Percentiles rank a stretch among this genome's conserved stretches.
phyloP scores from a whole-genome alignment of 495 filamentous ascomycete genomes.

The Saxispiralis lemnorum region DNA sequence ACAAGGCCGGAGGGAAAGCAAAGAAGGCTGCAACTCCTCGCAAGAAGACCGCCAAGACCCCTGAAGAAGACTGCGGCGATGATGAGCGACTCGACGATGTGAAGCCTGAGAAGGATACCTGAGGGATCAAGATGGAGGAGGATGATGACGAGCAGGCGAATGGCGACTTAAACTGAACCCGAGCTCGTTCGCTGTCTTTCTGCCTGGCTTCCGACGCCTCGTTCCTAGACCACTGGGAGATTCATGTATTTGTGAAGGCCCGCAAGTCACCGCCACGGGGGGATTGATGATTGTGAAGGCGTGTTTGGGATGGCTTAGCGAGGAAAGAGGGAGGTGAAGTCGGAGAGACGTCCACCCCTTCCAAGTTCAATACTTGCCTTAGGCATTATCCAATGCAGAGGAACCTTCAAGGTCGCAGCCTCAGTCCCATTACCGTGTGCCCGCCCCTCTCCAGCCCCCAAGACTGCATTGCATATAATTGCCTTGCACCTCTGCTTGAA shows the following conservation, averaged over 20 bases:
- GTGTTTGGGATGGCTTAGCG: too few species aligned
- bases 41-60: conserved; percentile 6
- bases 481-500: neutral
- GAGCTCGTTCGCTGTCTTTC: too few species aligned
- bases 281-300: too few species aligned
- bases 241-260: too few species aligned
- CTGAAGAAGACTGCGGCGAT: neutral
- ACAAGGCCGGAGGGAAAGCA: conserved; percentile 4
- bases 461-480: neutral
- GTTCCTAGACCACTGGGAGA: too few species aligned
- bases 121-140: neutral
- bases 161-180: too few species aligned
- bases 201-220: too few species aligned
- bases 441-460: too few species aligned
- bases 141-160: neutral
- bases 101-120: neutral
- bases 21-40: conserved; percentile 11
- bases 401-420: too few species aligned
- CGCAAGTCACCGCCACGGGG: too few species aligned
- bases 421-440: neutral
- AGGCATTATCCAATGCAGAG: neutral
- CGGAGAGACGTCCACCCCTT: too few species aligned
- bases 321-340: neutral
- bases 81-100: neutral
- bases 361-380: too few species aligned